Evolutionary conservation across 768 basidiomycete genomes (phyloP).

Genomic region (Serendipita sp.): DNA sequence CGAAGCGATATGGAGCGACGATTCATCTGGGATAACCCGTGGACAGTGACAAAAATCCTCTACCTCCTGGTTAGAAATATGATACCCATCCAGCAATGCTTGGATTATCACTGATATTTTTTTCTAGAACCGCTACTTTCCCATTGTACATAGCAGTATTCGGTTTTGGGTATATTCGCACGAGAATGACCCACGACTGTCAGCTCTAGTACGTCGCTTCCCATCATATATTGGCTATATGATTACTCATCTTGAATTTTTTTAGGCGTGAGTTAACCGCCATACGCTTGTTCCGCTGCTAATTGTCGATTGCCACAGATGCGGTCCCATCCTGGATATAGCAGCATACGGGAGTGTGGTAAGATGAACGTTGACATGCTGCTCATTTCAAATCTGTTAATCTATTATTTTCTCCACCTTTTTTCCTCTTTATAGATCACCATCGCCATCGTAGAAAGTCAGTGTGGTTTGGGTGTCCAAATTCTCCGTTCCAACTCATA

Average conservation of each 20-base stretch:
- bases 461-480: background rate
- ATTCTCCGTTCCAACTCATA: background rate
- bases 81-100: background rate
- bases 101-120: background rate
- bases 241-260: background rate
- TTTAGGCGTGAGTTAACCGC: background rate
- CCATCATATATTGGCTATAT: background rate
- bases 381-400: too few relatives aligned
- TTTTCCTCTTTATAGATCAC: background rate
- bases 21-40: background rate
- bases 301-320: background rate
- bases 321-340: constrained; percentile 1
- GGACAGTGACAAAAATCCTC: background rate
- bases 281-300: background rate
- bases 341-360: constrained; percentile 1
- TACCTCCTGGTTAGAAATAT: background rate
- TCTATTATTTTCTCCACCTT: background rate
- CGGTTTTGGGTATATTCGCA: constrained; percentile 1
- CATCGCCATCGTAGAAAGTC: background rate
- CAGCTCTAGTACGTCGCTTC: background rate
- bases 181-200: background rate
- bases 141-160: background rate
- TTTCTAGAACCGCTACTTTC: constrained; percentile 2
- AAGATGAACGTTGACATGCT: too few relatives aligned
- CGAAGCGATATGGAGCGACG: background rate